A percentile compares a stretch with the other conserved stretches of the same genome.
These are phyloP conservation scores for Corynascus novoguineensis DNA, from an alignment of 495 filamentous ascomycete species.

Conservation along the genomic window DNA sequence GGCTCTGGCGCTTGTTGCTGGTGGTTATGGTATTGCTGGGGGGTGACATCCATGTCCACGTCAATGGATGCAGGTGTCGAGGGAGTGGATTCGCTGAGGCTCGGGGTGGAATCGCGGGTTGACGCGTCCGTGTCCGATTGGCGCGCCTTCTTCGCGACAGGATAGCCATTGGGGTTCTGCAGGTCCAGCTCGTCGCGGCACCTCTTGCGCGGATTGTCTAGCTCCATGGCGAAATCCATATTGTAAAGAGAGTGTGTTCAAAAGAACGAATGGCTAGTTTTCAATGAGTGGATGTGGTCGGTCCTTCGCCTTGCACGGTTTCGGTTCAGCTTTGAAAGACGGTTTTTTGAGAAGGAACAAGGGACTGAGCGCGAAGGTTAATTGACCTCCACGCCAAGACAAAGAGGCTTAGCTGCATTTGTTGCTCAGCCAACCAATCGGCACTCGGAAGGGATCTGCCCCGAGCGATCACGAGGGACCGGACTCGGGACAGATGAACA, in stretches of 20 bases:
- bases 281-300: not conserved
- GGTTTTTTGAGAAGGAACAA: not conserved
- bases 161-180: not conserved
- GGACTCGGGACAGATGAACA: too few relatives aligned
- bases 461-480: not conserved
- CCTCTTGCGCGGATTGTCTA: slow-evolving; percentile 3
- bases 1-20: not conserved
- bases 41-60: not conserved
- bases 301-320: not conserved
- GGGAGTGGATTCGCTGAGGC: slow-evolving; percentile 1
- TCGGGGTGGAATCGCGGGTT: not conserved
- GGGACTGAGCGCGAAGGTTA: not conserved
- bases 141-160: slow-evolving; percentile 3
- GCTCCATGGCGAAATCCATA: slow-evolving; percentile 8
- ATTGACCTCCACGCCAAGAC: not conserved
- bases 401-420: not conserved
- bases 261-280: not conserved
- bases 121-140: slow-evolving; percentile 1
- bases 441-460: not conserved
- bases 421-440: not conserved
- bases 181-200: not conserved
- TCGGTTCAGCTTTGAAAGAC: not conserved
- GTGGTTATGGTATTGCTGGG: not conserved
- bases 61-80: slow-evolving; percentile 1
- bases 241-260: not conserved